These are phyloP conservation scores for Schoenoplectus triqueter DNA, from an alignment of 202 grass and related monocot species.

Conservation along the genomic window DNA sequence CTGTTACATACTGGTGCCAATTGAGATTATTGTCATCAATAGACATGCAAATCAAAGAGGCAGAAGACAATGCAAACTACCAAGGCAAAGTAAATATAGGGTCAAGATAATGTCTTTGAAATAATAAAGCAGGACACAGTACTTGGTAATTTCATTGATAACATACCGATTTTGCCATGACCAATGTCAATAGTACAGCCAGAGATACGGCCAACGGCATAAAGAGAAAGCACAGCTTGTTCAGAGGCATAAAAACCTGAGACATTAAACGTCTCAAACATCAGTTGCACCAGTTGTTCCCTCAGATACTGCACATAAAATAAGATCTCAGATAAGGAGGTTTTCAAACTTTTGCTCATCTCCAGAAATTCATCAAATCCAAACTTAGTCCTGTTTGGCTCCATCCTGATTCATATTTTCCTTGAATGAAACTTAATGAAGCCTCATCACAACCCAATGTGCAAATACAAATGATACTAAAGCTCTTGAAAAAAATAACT, in stretches of 20 bases:
- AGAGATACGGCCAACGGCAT: constrained; percentile 95
- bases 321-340: constrained; percentile 5
- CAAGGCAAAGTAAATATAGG: background rate
- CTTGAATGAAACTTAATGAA: background rate
- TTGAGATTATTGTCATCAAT: constrained; percentile 10
- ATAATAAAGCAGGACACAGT: background rate
- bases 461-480: background rate
- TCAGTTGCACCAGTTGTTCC: constrained; percentile 87
- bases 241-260: constrained; percentile 99
- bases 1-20: background rate
- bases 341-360: background rate
- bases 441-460: too few species aligned
- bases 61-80: background rate
- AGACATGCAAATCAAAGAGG: background rate
- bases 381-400: background rate
- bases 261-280: constrained; percentile 99
- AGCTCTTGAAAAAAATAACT: background rate
- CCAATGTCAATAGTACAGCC: constrained; percentile 97
- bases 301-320: constrained; percentile 66
- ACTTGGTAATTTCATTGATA: constrained; percentile 10
- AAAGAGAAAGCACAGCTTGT: constrained; percentile 95
- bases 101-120: background rate
- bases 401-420: constrained; percentile 8
- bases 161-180: constrained; percentile 93
- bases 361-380: background rate